These are phyloP conservation scores for Takashimella koratensis DNA, from an alignment of 1,284 basidiomycete genomes.

Conservation along the genomic window DNA sequence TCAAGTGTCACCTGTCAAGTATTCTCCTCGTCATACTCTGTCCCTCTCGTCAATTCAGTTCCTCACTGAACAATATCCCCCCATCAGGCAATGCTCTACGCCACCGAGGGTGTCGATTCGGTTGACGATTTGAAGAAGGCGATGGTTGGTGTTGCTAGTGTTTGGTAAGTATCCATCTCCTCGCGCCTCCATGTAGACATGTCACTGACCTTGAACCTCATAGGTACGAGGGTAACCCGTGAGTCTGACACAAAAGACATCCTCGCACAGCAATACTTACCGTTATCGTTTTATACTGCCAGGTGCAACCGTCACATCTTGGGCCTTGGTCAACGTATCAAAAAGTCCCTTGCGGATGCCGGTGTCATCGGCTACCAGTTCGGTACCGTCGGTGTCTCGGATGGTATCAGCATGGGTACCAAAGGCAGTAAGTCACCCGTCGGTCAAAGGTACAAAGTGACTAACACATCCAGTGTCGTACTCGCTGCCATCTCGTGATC, in stretches of 20 bases:
- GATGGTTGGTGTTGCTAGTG: constrained; percentile 91
- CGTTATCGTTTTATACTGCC: constrained; percentile 5
- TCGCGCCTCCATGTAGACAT: neutral
- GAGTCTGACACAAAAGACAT: constrained; percentile 8
- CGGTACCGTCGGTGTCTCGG: constrained; percentile 93
- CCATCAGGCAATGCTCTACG: constrained; percentile 88
- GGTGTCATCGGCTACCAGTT: constrained; percentile 93
- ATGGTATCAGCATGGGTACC: constrained; percentile 97
- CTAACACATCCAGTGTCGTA: constrained; percentile 63
- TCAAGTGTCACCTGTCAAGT: too few species aligned
- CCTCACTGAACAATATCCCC: neutral
- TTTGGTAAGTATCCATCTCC: constrained; percentile 64
- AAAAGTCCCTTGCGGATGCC: constrained; percentile 68
- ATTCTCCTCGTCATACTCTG: too few species aligned
- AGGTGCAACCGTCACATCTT: constrained; percentile 92
- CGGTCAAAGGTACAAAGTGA: too few species aligned
- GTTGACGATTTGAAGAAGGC: constrained; percentile 84
- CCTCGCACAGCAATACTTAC: neutral
- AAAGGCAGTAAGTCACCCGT: constrained; percentile 55
- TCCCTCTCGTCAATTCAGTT: neutral
- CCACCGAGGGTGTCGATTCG: constrained; percentile 76
- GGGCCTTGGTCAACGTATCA: constrained; percentile 80
- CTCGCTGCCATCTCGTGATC: constrained; percentile 90
- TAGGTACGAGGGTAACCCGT: constrained; percentile 90
- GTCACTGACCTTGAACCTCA: constrained; percentile 15